Base-by-base conservation (phyloP, 78 protist genomes). In the Diacronema lutheri region DNA sequence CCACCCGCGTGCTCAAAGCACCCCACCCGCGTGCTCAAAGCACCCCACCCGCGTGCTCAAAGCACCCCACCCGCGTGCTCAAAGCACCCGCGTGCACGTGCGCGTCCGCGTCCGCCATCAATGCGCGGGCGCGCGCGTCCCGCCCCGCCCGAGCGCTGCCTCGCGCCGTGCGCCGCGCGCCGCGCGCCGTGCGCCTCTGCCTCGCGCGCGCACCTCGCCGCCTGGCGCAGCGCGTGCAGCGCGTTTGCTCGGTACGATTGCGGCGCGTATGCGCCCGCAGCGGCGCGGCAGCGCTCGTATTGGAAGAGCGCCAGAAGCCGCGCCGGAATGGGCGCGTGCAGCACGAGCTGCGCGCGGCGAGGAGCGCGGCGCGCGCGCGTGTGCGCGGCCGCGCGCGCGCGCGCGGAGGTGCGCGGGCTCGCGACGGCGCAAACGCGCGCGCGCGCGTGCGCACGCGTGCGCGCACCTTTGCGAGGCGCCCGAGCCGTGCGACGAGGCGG, bases 291-390 rank as follows among this genome's bases (percentile, higher is more conserved):
- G 6, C 33, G 55, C 77, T 69, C 77, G 50, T 69, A 69, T 0
- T 2, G 5, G 55, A 33, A 69, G 77, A 69, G 77, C 26, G 21
- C 56, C 31, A 38, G 77, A 50, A 69, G 55, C 31, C 14, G 1
- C 31, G 1, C 11, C 0, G 56, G 16, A 7, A 46, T 38, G 0
- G 33, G 46, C 46, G 33, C 76, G 21, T 37, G 46, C 46, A 68
- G 41, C n/a, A 68, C 25, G n/a, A 68, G 4, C 46, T 68, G 76
- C 21, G 38, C n/a, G n/a, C n/a, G n/a, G n/a, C n/a, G n/a, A n/a
- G n/a, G n/a, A n/a, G n/a, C n/a, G n/a, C n/a, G n/a, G n/a, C n/a
- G 77, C 77, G 50, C 16, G 50, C 38, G 77, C 77, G 37, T 40
- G 56, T 33, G 55, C 55, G 56, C 77, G 56, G 11, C 31, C 25